phyloP scores from a whole-genome alignment of 805 yeast species.

The Kuraishia capsulata region DNA sequence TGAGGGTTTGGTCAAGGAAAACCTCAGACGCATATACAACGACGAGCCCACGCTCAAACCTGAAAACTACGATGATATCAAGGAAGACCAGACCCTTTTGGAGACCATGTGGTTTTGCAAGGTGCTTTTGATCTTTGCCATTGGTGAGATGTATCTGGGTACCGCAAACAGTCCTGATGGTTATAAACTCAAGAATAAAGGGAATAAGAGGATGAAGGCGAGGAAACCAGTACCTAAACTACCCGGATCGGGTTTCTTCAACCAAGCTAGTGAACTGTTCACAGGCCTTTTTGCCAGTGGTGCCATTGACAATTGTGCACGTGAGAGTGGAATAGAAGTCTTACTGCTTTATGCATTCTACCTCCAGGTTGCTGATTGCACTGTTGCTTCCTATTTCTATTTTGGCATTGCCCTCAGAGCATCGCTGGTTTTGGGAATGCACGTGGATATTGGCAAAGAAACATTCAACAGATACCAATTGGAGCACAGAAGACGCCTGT shows the following conservation, averaged over 20 bases:
- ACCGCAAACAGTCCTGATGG: conserved; percentile 60
- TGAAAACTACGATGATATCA: conserved; percentile 9
- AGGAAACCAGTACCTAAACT: conserved; percentile 32
- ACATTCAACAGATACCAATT: conserved; percentile 39
- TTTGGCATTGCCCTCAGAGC: conserved; percentile 71
- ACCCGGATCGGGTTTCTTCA: conserved; percentile 75
- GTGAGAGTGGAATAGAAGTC: conserved; percentile 76
- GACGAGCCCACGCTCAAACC: conserved; percentile 20
- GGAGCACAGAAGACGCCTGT: conserved; percentile 34
- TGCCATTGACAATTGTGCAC: conserved; percentile 68
- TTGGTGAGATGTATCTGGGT: conserved; percentile 78
- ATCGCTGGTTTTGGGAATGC: conserved; percentile 67
- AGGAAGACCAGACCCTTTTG: conserved; percentile 41
- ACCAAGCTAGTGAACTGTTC: conserved; percentile 71
- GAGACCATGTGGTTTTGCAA: conserved; percentile 81
- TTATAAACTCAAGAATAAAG: conserved; percentile 18
- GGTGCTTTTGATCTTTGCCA: conserved; percentile 60
- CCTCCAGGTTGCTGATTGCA: conserved; percentile 77
- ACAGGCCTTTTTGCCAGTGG: conserved; percentile 73
- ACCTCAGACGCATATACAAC: conserved; percentile 53
- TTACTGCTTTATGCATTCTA: conserved; percentile 68
- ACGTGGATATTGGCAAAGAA: conserved; percentile 73
- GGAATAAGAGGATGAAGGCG: neutral
- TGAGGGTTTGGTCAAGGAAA: conserved; percentile 69
- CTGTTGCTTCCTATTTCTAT: conserved; percentile 72